phyloP scores from a whole-genome alignment of 345 rosid genomes.

The Moricandia moricandioides region DNA sequence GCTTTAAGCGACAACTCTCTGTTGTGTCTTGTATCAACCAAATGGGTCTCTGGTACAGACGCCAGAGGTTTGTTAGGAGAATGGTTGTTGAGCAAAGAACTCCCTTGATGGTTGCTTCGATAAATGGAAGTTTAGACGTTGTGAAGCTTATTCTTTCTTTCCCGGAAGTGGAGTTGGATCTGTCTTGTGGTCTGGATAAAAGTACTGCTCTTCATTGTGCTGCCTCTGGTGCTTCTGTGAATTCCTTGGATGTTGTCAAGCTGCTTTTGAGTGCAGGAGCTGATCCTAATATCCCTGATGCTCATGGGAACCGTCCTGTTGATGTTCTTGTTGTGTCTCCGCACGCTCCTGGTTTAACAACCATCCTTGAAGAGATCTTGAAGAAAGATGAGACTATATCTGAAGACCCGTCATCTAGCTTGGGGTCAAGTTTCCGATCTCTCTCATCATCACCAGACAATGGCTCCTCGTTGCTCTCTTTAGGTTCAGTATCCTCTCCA shows the following conservation, averaged over 20 bases:
- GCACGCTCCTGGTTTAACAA: slow-evolving; percentile 34
- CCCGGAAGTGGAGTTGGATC: slow-evolving; percentile 43
- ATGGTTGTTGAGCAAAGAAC: slow-evolving; percentile 51
- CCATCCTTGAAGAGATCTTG: slow-evolving; percentile 53
- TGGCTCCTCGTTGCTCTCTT: slow-evolving; percentile 34
- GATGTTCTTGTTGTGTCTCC: slow-evolving; percentile 61
- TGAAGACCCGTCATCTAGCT: slow-evolving; percentile 36
- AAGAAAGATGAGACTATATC: slow-evolving; percentile 35
- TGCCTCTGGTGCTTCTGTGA: slow-evolving; percentile 62
- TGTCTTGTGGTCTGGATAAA: slow-evolving; percentile 50
- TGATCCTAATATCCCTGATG: slow-evolving; percentile 49
- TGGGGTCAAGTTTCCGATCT: slow-evolving; percentile 42
- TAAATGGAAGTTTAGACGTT: slow-evolving; percentile 52
- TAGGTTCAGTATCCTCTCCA: slow-evolving; percentile 38
- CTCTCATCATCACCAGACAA: slow-evolving; percentile 43
- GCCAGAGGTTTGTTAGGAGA: slow-evolving; percentile 42
- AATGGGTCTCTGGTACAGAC: slow-evolving; percentile 49
- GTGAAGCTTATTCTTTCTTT: slow-evolving; percentile 49
- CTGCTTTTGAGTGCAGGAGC: slow-evolving; percentile 63
- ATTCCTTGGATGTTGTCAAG: slow-evolving; percentile 47
- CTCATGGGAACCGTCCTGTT: slow-evolving; percentile 49
- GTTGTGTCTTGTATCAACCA: slow-evolving; percentile 35
- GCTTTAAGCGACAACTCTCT: slow-evolving; percentile 40
- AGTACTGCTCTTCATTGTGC: slow-evolving; percentile 75
- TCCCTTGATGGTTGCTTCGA: slow-evolving; percentile 72